Evolutionary conservation across 257 asterid species (phyloP), one percentile per base, ranked within the genome.

Genomic region (Fraxinus pennsylvanica): DNA sequence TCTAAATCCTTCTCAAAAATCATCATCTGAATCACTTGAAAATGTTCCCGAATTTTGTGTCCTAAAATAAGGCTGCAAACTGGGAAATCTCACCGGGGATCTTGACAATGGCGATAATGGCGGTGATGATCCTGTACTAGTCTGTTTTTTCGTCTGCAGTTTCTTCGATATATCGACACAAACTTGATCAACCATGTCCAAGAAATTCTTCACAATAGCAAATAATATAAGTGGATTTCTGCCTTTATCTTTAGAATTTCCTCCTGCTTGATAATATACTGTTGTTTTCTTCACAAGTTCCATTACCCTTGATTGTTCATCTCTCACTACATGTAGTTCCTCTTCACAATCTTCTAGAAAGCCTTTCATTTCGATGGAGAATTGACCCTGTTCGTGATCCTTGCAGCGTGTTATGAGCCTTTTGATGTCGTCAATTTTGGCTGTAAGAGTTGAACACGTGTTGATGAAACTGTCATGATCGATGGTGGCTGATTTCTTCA

Each of bases 21-120:
- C 97, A 79, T 88, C 91, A 25, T 91, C 97, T 8, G 96, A 88
- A 39, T 94, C 97, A 80, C 90, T 89, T 1, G 92, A 87, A 68
- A 79, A 77, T 5, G 72, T 41, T 72, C 81, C 89, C 3, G 8
- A 52, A 72, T 81, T 87, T 19, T 82, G 86, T 52, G 88, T 79
- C 81, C 27, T 74, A 70, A 90, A 86, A 84, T 89, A 85, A 7
- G 80, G 45, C 70, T 87, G 84, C 86, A 94, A 74, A 87, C 90
- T 90, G 73, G 86, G 92, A 78, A 90, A 86, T 70, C 87, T 88
- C 76, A 78, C 78, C 0, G 94, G 93, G 45, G 90, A 84, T 79
- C 85, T 86, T 73, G 91, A 86, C 6, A 87, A 68, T 25, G 89
- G 88, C n/a, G 91, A 83, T 80, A 68, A 50, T 68, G 96, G 92